Evolutionary conservation across 2,329 filamentous ascomycete genomes (phyloP), one percentile per base, ranked within the genome.

Genomic region (Trichoderma oligosporum): DNA sequence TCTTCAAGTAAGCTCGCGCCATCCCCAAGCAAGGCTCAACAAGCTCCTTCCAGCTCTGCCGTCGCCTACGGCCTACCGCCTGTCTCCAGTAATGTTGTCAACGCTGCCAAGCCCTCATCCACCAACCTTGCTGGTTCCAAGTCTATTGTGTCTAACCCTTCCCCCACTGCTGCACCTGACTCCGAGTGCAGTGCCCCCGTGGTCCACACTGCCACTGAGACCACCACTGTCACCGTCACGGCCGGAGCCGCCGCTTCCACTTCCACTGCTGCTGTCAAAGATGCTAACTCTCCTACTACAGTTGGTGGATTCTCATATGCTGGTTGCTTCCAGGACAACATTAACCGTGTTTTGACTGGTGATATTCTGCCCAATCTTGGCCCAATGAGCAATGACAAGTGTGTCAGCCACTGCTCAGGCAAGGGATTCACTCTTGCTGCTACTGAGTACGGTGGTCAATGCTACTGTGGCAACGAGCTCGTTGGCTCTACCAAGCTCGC

Each of bases 381-480:
- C n/a, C 51, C 63, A 46, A 71, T 78, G 65, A 74, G 69, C 61
- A 75, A 71, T 65, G 73, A 71, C 47, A 74, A 73, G 20, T 83
- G 81, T 63, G 71, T 80, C 47, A 66, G 70, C 4, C 76, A 78
- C 66, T 84, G 82, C 67, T 68, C 74, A 7, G 61, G 57, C 6
- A 66, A 69, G 11, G 73, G 74, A 14, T 78, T 71, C 64, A 63
- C 62, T 6, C 72, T 78, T 41, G 79, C 80, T 6, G 81, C 79
- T 6, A 70, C 80, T 1, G 78, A 83, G 65, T 80, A 78, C 61
- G 71, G 69, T 20, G 69, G 70, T n/a, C 75, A 83, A 65, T 84
- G 81, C 69, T 83, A 76, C 70, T 84, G 79, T 62, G 77, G 73
- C 46, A 68, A 72, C 56, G 61, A 64, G 24, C 62, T 68, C 22